Evolutionary conservation across 345 rosid species (phyloP).

Genomic region (Sisymbrium altissimum): DNA sequence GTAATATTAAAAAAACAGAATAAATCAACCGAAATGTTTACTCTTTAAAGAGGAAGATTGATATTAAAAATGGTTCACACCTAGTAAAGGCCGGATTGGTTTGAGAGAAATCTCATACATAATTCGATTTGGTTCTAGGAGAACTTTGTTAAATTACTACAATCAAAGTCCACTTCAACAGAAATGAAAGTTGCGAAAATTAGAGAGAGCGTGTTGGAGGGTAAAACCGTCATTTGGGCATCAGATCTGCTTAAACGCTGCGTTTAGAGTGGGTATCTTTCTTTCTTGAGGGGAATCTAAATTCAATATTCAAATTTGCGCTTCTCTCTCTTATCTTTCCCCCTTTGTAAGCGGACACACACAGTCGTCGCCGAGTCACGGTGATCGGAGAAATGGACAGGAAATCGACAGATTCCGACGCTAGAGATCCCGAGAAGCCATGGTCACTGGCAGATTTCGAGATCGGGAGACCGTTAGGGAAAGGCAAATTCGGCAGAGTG

Average conservation of each 20-base stretch:
- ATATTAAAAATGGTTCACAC: not conserved
- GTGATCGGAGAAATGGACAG: constrained; percentile 23
- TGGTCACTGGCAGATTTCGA: constrained; percentile 80
- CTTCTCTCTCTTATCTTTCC: not conserved
- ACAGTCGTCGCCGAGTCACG: not conserved
- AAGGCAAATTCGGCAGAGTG: constrained; percentile 89
- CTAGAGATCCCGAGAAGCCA: constrained; percentile 17
- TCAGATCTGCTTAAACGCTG: not conserved
- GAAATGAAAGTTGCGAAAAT: not conserved
- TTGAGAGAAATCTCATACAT: not conserved
- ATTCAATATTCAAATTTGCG: constrained; percentile 1
- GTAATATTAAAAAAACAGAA: not conserved
- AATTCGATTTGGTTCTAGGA: not conserved
- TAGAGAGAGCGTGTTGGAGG: not conserved
- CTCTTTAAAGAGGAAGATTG: not conserved
- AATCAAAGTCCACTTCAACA: not conserved
- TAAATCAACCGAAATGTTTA: not conserved
- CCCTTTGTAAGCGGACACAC: not conserved
- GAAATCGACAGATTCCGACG: not conserved
- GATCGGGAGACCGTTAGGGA: constrained; percentile 87
- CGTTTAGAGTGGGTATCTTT: not conserved
- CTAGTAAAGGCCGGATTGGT: too few species aligned
- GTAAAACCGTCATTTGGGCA: not conserved
- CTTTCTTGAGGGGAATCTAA: not conserved
- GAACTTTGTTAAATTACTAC: too few species aligned